Conservation (phyloP, 257 asterid genomes). For the Solanum medicagineum region DNA sequence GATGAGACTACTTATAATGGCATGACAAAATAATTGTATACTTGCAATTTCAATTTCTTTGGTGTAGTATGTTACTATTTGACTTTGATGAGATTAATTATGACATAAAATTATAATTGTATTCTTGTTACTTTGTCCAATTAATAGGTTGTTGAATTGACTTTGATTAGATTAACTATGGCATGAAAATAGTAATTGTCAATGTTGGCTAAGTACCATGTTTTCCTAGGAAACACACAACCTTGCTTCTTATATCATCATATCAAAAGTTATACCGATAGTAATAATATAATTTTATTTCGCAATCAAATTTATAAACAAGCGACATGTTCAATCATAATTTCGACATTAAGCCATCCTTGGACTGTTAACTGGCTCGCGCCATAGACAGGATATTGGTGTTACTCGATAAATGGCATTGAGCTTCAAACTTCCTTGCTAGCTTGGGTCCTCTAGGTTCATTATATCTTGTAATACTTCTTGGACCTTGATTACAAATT, state of each 20-base stretch:
- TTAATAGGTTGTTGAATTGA: not conserved
- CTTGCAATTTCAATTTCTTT: not conserved
- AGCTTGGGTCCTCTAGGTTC: not conserved
- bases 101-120: not conserved
- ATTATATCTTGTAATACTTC: not conserved
- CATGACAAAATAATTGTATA: not conserved
- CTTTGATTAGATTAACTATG: not conserved
- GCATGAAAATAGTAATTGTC: not conserved
- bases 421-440: not conserved
- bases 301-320: not conserved
- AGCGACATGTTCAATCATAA: not conserved
- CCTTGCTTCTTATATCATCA: not conserved
- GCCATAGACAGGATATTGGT: not conserved
- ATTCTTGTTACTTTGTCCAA: not conserved
- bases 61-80: not conserved
- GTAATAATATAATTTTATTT: not conserved
- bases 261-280: not conserved
- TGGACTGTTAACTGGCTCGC: accelerated
- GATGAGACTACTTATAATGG: not conserved
- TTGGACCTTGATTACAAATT: not conserved
- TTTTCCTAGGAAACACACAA: not conserved
- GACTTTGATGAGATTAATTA: not conserved
- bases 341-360: not conserved
- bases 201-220: not conserved
- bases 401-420: not conserved